Base-by-base conservation (phyloP, 345 rosid genomes). In the Rhodamnia rubescens region DNA sequence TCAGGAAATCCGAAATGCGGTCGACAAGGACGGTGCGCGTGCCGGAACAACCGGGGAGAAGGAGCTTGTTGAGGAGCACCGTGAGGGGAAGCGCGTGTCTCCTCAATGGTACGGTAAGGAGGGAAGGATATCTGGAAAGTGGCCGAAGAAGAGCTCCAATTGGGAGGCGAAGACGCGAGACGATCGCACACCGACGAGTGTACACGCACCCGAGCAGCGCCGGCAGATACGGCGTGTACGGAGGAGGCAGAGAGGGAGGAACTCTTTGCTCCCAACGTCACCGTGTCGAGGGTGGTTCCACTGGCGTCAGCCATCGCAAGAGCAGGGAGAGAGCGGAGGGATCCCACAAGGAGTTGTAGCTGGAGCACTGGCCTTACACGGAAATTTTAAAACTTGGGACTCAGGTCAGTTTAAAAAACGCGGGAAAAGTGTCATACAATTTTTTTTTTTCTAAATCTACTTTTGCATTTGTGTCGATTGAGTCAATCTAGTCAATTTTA, bases 11-110 rank as follows among this genome's bases (percentile, higher is more conserved):
- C 24, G 85, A 85, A 12, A 94, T 75, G 36, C 64, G 85, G 85
- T 61, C 52, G 8, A 93, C 91, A 53, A 95, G 90, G 59, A 53
- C 91, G 82, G 90, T 80, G 50, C 9, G 10, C 75, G 91, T 55
- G 83, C 96, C 92, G 1, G 49, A 47, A 7, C 75, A 14, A n/a
- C 88, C 82, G 1, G 87, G 84, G 53, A 87, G 83, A 11, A 95
- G 94, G 85, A 94, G 92, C 89, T 94, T 92, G 85, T 89, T 91
- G 83, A 94, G 93, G 24, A 95, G 90, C 20, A 91, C 88, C 50
- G 85, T 84, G 59, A 92, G 89, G 50, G 50, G 91, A 86, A 50
- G 97, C 96, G 53, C 96, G 90, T 50, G 74, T 54, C 84, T 93
- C 96, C 74, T 88, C 87, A 15, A 42, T 69, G 57, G 89, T 88